Evolutionary conservation across 2,329 filamentous ascomycete genomes (phyloP).

Genomic region (Venturia asperata): DNA sequence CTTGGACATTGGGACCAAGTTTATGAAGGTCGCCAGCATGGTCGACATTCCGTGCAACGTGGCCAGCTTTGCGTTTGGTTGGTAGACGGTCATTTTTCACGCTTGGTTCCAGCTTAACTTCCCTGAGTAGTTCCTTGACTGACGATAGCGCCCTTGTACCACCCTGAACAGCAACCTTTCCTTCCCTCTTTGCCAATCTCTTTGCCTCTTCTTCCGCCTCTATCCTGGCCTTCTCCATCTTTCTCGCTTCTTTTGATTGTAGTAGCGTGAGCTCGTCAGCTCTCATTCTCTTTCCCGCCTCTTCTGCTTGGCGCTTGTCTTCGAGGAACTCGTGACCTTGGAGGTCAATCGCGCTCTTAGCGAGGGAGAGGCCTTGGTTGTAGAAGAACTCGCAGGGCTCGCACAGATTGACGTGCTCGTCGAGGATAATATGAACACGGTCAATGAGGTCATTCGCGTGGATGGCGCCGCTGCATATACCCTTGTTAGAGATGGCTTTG

Average conservation of each 20-base stretch:
- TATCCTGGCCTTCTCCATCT: neutral
- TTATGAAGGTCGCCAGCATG: neutral
- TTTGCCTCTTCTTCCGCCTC: neutral
- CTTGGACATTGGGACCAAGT: neutral
- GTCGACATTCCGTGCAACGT: neutral
- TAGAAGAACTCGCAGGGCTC: neutral
- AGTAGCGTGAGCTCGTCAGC: neutral
- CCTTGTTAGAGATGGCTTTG: neutral
- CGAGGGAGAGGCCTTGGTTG: neutral
- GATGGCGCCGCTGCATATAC: neutral
- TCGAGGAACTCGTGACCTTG: neutral
- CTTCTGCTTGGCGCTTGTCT: neutral
- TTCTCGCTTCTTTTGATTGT: neutral
- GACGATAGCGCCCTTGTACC: neutral
- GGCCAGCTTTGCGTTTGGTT: neutral
- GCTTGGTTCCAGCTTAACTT: neutral
- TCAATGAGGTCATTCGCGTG: neutral
- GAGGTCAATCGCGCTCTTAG: neutral
- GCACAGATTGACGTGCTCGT: neutral
- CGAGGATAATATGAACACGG: neutral
- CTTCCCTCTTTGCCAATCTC: neutral
- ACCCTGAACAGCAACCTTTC: neutral
- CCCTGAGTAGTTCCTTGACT: neutral
- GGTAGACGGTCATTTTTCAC: neutral
- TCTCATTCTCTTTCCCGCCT: neutral